Evolutionary conservation across 2,329 filamentous ascomycete genomes (phyloP).

Genomic region (Colletotrichum tamarilloi): DNA sequence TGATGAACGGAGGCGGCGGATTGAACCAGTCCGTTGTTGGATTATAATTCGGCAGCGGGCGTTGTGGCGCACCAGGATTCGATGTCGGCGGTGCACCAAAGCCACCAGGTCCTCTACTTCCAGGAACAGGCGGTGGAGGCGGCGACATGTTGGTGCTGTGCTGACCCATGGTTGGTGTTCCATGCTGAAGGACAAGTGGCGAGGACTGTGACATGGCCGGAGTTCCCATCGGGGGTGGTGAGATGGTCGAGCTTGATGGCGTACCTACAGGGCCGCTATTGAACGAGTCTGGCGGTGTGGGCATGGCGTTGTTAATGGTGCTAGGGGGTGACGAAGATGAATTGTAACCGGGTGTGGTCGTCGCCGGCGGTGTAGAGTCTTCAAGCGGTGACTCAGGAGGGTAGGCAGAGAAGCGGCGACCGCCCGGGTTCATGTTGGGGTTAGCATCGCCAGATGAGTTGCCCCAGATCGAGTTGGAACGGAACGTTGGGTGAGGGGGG

Average conservation of each 20-base stretch:
- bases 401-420: slow-evolving; percentile 72
- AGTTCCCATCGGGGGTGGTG: slow-evolving; percentile 32
- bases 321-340: slow-evolving; percentile 37
- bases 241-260: slow-evolving; percentile 27
- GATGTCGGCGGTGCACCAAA: slow-evolving; percentile 52
- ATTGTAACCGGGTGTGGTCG: slow-evolving; percentile 38
- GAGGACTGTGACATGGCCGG: slow-evolving; percentile 43
- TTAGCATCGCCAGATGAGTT: slow-evolving; percentile 65
- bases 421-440: slow-evolving; percentile 38
- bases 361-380: slow-evolving; percentile 48
- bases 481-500: slow-evolving; percentile 65
- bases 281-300: slow-evolving; percentile 57
- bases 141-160: slow-evolving; percentile 46
- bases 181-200: slow-evolving; percentile 40
- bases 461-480: slow-evolving; percentile 75
- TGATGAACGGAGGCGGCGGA: slow-evolving; percentile 63
- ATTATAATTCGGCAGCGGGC: slow-evolving; percentile 55
- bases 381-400: slow-evolving; percentile 64
- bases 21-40: slow-evolving; percentile 63
- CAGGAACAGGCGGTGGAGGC: slow-evolving; percentile 36
- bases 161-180: slow-evolving; percentile 23
- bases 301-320: slow-evolving; percentile 42
- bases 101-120: slow-evolving; percentile 41
- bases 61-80: slow-evolving; percentile 47
- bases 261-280: slow-evolving; percentile 28